Percentiles rank a stretch among this genome's conserved stretches.
phyloP scores from a whole-genome alignment of 768 basidiomycete species.

The Calocybe cyanea region DNA sequence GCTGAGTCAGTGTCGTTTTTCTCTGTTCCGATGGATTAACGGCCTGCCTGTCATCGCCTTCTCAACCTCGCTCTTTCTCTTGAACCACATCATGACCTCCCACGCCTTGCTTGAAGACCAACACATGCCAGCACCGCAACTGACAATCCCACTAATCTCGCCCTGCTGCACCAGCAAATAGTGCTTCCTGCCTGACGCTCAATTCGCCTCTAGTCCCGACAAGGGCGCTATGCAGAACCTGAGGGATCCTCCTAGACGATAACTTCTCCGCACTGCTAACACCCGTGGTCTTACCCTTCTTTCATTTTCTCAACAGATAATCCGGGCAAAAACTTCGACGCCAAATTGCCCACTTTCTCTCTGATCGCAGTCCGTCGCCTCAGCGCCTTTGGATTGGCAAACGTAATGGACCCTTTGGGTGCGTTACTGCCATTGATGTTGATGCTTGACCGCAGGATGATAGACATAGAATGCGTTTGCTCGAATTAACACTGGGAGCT shows the following conservation, averaged over 20 bases:
- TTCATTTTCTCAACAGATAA: constrained; percentile 16
- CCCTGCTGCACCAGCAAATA: constrained; percentile 17
- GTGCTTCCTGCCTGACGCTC: constrained; percentile 5
- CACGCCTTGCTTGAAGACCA: constrained; percentile 85
- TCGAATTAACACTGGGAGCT: constrained; percentile 1
- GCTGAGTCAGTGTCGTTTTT: constrained; percentile 24
- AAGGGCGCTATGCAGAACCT: constrained; percentile 11
- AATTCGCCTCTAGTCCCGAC: constrained; percentile 9
- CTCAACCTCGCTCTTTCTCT: constrained; percentile 55
- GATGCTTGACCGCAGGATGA: constrained; percentile 23
- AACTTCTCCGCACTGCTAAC: constrained; percentile 2
- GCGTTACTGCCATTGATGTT: constrained; percentile 38
- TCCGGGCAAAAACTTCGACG: constrained; percentile 23
- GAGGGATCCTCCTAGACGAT: constrained; percentile 1
- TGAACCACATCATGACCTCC: constrained; percentile 99
- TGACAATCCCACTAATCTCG: constrained; percentile 25
- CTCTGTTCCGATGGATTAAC: constrained; percentile 10
- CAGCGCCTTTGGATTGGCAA: constrained; percentile 9
- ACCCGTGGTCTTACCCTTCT: constrained; percentile 6
- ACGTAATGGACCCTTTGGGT: constrained; percentile 28
- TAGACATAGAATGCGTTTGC: constrained; percentile 9
- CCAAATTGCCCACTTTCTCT: constrained; percentile 23
- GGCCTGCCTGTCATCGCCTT: constrained; percentile 20
- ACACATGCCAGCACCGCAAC: constrained; percentile 37
- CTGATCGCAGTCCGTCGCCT: constrained; percentile 11